Conservation (phyloP, 2,329 filamentous ascomycete genomes). For the Volutella citrinella region DNA sequence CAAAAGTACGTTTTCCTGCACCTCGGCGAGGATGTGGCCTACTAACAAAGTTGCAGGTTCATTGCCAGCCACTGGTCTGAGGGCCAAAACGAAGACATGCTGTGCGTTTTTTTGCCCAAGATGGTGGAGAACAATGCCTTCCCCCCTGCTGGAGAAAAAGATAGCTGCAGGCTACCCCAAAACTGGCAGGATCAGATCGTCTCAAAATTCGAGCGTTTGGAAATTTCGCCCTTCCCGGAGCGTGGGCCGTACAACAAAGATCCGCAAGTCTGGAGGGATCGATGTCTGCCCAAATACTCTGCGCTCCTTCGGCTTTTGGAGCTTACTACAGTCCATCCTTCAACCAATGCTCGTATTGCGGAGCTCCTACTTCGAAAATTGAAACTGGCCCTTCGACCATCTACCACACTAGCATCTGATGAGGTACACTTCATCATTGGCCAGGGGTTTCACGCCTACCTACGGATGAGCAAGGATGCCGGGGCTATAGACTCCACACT, state of each 20-base stretch:
- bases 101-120: slow-evolving; percentile 66
- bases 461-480: slow-evolving; percentile 61
- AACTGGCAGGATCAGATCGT: slow-evolving; percentile 73
- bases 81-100: slow-evolving; percentile 60
- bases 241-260: slow-evolving; percentile 61
- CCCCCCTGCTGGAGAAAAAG: slow-evolving; percentile 48
- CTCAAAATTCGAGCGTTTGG: slow-evolving; percentile 63
- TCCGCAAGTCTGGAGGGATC: slow-evolving; percentile 58
- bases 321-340: slow-evolving; percentile 61
- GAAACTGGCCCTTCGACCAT: slow-evolving; percentile 61
- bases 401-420: slow-evolving; percentile 55
- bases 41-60: slow-evolving; percentile 57
- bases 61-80: slow-evolving; percentile 71
- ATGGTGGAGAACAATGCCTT: slow-evolving; percentile 58
- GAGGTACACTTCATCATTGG: slow-evolving; percentile 72
- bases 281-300: slow-evolving; percentile 65
- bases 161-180: slow-evolving; percentile 57
- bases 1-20: slow-evolving; percentile 58
- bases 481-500: slow-evolving; percentile 57
- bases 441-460: slow-evolving; percentile 70
- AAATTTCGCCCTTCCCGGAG: slow-evolving; percentile 63
- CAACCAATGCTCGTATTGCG: slow-evolving; percentile 63
- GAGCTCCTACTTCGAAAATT: slow-evolving; percentile 65
- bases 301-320: slow-evolving; percentile 63
- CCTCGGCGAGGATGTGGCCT: too few species aligned